Evolutionary conservation across 1,284 basidiomycete species (phyloP).

Genomic region (Singerocomus inundabilis): DNA sequence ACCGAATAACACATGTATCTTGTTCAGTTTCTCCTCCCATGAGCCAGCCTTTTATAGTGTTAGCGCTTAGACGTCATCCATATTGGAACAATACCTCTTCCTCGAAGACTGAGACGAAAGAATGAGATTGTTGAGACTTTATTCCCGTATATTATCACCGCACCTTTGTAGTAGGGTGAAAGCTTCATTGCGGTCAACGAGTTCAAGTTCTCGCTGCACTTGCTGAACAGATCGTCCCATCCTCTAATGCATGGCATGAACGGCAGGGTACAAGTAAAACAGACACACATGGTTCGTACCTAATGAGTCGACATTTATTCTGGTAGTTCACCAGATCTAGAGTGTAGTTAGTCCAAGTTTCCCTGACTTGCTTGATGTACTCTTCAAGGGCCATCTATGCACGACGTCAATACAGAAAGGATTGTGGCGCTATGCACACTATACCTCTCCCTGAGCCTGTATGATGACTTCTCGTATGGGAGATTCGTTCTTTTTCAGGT

Average conservation of each 20-base stretch:
- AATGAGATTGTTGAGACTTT: conserved; percentile 9
- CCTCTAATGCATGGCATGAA: conserved; percentile 53
- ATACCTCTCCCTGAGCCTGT: conserved; percentile 96
- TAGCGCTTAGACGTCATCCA: conserved; percentile 10
- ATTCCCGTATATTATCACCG: conserved; percentile 8
- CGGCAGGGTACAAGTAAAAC: not conserved
- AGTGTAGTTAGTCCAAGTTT: conserved; percentile 95
- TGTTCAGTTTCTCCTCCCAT: conserved; percentile 95
- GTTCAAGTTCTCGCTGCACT: conserved; percentile 95
- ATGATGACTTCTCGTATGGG: conserved; percentile 93
- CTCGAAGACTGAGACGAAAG: conserved; percentile 69
- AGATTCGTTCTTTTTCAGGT: conserved; percentile 89
- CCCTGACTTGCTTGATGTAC: conserved; percentile 93
- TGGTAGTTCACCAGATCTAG: conserved; percentile 98
- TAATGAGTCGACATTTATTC: conserved; percentile 95
- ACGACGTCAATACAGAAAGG: conserved; percentile 4
- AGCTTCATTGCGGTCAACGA: conserved; percentile 96
- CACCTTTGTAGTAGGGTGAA: conserved; percentile 95
- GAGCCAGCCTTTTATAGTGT: conserved; percentile 60
- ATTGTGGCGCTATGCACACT: conserved; percentile 6
- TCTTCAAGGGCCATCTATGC: conserved; percentile 87
- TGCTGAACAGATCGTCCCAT: conserved; percentile 98
- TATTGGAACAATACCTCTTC: conserved; percentile 61
- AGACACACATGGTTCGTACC: conserved; percentile 42
- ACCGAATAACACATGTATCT: conserved; percentile 95